These are phyloP conservation scores for Malus sylvestris DNA, from an alignment of 306 rosid species.

Conservation along the genomic window DNA sequence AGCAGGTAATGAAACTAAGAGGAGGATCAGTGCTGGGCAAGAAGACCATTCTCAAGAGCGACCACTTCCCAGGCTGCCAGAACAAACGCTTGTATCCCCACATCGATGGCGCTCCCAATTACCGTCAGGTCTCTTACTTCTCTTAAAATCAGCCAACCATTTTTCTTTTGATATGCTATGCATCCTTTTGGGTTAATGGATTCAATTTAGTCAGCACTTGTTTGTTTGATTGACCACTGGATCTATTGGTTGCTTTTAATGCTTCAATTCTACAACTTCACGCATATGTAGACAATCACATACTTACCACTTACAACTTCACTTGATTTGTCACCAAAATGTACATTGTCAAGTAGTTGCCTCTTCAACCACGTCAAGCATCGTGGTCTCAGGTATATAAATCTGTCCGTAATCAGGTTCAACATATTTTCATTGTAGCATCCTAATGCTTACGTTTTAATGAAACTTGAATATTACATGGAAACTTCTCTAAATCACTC, in stretches of 20 bases:
- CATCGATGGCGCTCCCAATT: slow-evolving; percentile 96
- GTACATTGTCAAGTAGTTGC: not conserved
- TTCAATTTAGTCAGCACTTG: not conserved
- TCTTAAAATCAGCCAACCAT: too few species aligned
- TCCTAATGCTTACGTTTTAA: not conserved
- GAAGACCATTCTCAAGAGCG: slow-evolving; percentile 88
- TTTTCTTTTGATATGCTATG: not conserved
- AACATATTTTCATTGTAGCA: not conserved
- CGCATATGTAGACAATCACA: not conserved
- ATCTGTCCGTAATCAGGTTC: not conserved
- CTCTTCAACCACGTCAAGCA: not conserved
- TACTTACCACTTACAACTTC: not conserved
- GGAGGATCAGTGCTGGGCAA: slow-evolving; percentile 84
- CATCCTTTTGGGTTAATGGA: not conserved
- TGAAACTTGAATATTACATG: not conserved
- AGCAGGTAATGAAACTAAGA: slow-evolving; percentile 74
- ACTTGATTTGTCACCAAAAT: not conserved
- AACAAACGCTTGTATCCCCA: slow-evolving; percentile 80
- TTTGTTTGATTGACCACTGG: not conserved
- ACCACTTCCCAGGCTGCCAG: slow-evolving; percentile 97
- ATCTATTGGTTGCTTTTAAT: not conserved
- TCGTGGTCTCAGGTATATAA: not conserved
- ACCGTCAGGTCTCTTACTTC: slow-evolving; percentile 50
- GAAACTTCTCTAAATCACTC: not conserved
- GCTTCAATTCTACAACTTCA: not conserved